These are phyloP conservation scores for Leucosporidium scottii DNA, from an alignment of 768 basidiomycete genomes.

Conservation along the genomic window DNA sequence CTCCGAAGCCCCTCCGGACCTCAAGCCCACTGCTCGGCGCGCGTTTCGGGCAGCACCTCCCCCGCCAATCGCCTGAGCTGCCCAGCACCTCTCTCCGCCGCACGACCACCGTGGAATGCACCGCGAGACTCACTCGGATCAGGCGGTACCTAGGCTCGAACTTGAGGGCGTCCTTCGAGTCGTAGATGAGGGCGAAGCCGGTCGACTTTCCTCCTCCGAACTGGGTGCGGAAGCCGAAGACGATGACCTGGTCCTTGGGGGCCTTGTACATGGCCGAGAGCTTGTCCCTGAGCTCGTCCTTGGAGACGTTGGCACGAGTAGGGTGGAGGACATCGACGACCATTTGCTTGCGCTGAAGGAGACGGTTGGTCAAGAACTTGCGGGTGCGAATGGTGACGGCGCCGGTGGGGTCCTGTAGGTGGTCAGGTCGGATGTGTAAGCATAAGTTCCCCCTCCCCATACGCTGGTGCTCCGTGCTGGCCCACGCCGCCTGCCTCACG, in stretches of 20 bases:
- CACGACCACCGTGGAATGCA: not conserved
- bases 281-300: slow-evolving; percentile 83
- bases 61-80: not conserved
- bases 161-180: slow-evolving; percentile 84
- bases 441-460: too few relatives aligned
- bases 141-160: slow-evolving; percentile 96
- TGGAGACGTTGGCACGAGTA: slow-evolving; percentile 87
- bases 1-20: too few relatives aligned
- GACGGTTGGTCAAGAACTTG: slow-evolving; percentile 99
- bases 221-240: slow-evolving; percentile 88
- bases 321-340: slow-evolving; percentile 77
- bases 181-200: slow-evolving; percentile 95
- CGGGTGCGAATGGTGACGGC: slow-evolving; percentile 91
- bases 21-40: too few relatives aligned
- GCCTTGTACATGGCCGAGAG: slow-evolving; percentile 89
- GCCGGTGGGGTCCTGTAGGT: slow-evolving; percentile 31
- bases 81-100: not conserved
- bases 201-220: slow-evolving; percentile 98
- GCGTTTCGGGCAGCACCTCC: not conserved
- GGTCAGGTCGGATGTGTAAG: not conserved
- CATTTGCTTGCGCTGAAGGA: slow-evolving; percentile 75
- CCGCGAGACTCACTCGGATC: slow-evolving; percentile 64
- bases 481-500: too few relatives aligned
- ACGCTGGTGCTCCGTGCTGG: too few relatives aligned
- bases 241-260: slow-evolving; percentile 79